Percentiles rank a stretch among this genome's conserved stretches.
Conservation (phyloP, 768 basidiomycete genomes). For the Auriscalpium microsporum region DNA sequence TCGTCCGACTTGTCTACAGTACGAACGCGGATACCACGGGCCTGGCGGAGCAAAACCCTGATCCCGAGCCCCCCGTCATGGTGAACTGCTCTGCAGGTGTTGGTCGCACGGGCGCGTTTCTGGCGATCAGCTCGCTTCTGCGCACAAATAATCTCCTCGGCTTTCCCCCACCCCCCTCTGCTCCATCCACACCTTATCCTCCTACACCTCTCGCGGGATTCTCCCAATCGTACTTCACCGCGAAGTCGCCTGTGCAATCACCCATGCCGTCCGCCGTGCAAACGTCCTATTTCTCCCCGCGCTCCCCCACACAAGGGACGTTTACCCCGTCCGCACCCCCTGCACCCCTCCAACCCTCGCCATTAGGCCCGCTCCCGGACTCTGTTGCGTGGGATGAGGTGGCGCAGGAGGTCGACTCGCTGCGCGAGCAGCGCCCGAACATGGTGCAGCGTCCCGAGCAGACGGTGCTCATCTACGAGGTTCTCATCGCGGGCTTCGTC, state of each 20-base stretch:
- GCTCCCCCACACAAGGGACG: no score
- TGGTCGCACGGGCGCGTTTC: constrained; percentile 82
- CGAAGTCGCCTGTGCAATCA: no score
- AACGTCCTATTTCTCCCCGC: no score
- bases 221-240: no score
- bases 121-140: constrained; percentile 72
- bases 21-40: constrained; percentile 42
- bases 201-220: background rate
- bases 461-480: constrained; percentile 53
- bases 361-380: constrained; percentile 49
- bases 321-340: background rate
- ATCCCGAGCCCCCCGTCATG: constrained; percentile 69
- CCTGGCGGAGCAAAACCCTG: constrained; percentile 21
- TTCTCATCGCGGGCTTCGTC: constrained; percentile 26
- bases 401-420: constrained; percentile 61
- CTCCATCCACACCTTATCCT: constrained; percentile 19
- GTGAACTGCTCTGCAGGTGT: constrained; percentile 84
- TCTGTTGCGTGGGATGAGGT: constrained; percentile 47
- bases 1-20: constrained; percentile 55
- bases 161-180: constrained; percentile 15
- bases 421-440: constrained; percentile 72
- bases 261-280: no score
- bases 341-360: constrained; percentile 35
- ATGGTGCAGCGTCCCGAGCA: constrained; percentile 78
- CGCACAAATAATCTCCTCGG: constrained; percentile 43